These are phyloP conservation scores for Protomyces macrosporus DNA, from an alignment of 1,139 yeast species.

Conservation along the genomic window DNA sequence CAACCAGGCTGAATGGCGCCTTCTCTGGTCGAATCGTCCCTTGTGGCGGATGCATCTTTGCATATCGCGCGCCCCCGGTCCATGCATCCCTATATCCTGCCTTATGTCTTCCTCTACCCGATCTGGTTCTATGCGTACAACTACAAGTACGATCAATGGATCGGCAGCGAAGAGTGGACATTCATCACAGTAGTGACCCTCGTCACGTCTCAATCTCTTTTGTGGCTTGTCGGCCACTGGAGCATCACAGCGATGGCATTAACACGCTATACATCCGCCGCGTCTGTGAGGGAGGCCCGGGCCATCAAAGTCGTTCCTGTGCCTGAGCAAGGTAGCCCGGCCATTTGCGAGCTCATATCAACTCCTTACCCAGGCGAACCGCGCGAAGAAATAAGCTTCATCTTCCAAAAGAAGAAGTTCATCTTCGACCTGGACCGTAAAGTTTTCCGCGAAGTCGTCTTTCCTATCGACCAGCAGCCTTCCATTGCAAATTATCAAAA, in stretches of 20 bases:
- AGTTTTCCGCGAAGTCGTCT: conserved; percentile 75
- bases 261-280: conserved; percentile 55
- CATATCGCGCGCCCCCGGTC: conserved; percentile 61
- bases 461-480: conserved; percentile 62
- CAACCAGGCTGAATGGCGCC: not conserved
- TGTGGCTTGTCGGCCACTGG: conserved; percentile 96
- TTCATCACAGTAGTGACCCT: conserved; percentile 76
- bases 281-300: conserved; percentile 8
- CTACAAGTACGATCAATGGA: conserved; percentile 60
- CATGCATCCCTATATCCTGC: conserved; percentile 75
- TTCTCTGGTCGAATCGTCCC: conserved; percentile 11
- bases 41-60: conserved; percentile 48
- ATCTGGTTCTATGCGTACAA: conserved; percentile 55
- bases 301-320: conserved; percentile 74
- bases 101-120: conserved; percentile 77
- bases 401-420: conserved; percentile 89
- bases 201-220: conserved; percentile 63
- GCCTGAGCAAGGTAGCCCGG: conserved; percentile 80
- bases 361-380: conserved; percentile 46
- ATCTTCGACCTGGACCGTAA: conserved; percentile 54
- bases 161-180: conserved; percentile 54
- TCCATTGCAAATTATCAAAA: conserved; percentile 55
- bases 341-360: conserved; percentile 48
- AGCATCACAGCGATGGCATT: conserved; percentile 62
- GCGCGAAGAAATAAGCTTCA: conserved; percentile 59